Base-by-base conservation (phyloP, 2,329 filamentous ascomycete species). In the Pseudogymnoascus sp. region DNA sequence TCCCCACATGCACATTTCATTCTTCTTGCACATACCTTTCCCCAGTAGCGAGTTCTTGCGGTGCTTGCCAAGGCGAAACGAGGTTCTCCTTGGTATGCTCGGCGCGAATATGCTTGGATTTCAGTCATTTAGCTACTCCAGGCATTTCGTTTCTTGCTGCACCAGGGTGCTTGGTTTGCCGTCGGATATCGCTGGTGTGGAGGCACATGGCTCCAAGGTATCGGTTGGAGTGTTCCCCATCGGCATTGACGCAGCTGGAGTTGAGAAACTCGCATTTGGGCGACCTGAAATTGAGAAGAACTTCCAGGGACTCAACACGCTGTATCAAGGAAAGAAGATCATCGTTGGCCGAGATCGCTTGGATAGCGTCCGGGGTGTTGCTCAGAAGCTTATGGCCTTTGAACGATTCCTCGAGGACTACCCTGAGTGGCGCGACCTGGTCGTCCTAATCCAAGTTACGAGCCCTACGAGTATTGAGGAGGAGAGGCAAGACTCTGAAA, bases 321-420 rank as follows among this genome's bases (percentile, higher is more conserved):
- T 94, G 68, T 96, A 96, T 72, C 82, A 82, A n/a, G 92, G 88
- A 64, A 95, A 93, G 78, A 96, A 95, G 77, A 88, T 97, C 69
- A 96, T 97, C 69, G 92, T 97, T 62, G 93, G 93, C 9, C 87
- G 93, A 69, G 93, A 97, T 74, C 87, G 93, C n/a, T 79, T 97
- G 60, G 93, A 97, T 74, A 93, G 90, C 69, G 91, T 96, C 49
- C 85, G 92, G 65, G 93, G 94, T 71, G 92, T 97, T 12, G 87
- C 91, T n/a, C 93, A 97, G 75, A 97, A 97, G 76, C 81, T 97
- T 33, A 90, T 95, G 78, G 93, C 92, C 0, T 97, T 96, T 73
- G 91, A 97, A 75, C 84, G 89, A 63, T 97, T 97, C 78, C 81
- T 97, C 39, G 90, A 95, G 70, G 83, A 88, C 65, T 95, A 94